Evolutionary conservation across 148 eudicot genomes (phyloP), one percentile per base, ranked within the genome.

Genomic region (Beta vulgaris): DNA sequence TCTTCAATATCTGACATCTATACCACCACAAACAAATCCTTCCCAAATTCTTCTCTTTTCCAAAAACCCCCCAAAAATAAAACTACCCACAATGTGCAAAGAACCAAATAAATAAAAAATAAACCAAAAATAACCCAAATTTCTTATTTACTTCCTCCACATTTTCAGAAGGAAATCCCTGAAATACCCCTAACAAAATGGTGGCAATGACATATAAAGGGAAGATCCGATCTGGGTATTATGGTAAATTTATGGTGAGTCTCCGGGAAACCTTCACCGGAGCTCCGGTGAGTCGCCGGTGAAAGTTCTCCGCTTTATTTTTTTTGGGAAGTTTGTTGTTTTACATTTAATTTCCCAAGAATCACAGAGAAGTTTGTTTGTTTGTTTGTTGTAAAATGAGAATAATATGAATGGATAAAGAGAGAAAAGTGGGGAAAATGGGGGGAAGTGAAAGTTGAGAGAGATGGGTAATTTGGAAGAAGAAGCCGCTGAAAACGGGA

Each of bases 1-100:
- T 73, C 87, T 66, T 84, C 82, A 78, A 68, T 21, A 68, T 58
- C 69, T 31, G 83, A 73, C 80, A 76, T 82, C 57, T 72, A 73
- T 44, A 19, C 37, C 39, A 44, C 49, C 32, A 49, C n/a, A n/a
- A n/a, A n/a, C n/a, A n/a, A n/a, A n/a, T n/a, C n/a, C n/a, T n/a
- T n/a, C n/a, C n/a, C n/a, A 18, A 63, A 8, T 29, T 40, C 53
- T 21, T 25, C 34, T 26, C 18, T 25, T 25, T 71, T 55, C 18
- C 66, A 28, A 26, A 55, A 61, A 40, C 21, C 6, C 31, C n/a
- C 43, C 61, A 60, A 40, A 46, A 46, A 10, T 59, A 74, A 32
- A 46, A 13, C 9, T 14, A 66, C 61, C 73, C 73, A n/a, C n/a
- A 72, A 67, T 48, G 28, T 32, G 10, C 29, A 32, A 8, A n/a